phyloP scores from a whole-genome alignment of 495 filamentous ascomycete species.

The Penicillium steckii region DNA sequence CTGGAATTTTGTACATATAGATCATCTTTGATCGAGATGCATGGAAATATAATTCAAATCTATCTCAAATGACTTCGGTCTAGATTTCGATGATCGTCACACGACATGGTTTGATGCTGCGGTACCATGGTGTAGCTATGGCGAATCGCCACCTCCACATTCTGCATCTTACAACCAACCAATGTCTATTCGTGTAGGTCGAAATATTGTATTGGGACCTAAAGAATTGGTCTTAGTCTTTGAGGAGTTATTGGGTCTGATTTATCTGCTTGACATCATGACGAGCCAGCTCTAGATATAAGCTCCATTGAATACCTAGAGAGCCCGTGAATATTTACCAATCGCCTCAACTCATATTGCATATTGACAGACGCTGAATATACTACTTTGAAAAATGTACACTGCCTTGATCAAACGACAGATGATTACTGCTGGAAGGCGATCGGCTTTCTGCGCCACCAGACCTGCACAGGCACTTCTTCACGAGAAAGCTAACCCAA shows the following conservation, averaged over 20 bases:
- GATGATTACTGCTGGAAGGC: constrained; percentile 3
- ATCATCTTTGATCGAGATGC: neutral
- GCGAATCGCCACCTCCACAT: constrained; percentile 14
- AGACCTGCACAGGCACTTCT: constrained; percentile 6
- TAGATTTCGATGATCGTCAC: neutral
- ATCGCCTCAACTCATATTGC: too few species aligned
- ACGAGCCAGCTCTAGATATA: too few species aligned
- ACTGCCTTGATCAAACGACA: constrained; percentile 13
- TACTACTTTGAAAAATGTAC: constrained; percentile 13
- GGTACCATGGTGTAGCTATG: constrained; percentile 8
- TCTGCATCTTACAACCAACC: neutral
- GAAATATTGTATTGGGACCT: neutral
- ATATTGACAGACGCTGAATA: too few species aligned
- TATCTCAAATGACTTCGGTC: neutral
- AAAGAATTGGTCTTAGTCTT: neutral
- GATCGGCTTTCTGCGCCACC: constrained; percentile 6
- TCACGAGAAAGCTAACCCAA: constrained; percentile 3
- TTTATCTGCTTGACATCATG: too few species aligned
- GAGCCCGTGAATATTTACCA: too few species aligned
- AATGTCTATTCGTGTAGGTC: constrained; percentile 1
- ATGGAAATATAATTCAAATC: neutral
- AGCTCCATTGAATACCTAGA: too few species aligned
- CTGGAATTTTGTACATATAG: constrained; percentile 2
- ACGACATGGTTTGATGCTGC: neutral
- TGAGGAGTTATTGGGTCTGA: neutral